Evolutionary conservation across 331 rosid species (phyloP), one percentile per base, ranked within the genome.

Genomic region (Acacia concinna): DNA sequence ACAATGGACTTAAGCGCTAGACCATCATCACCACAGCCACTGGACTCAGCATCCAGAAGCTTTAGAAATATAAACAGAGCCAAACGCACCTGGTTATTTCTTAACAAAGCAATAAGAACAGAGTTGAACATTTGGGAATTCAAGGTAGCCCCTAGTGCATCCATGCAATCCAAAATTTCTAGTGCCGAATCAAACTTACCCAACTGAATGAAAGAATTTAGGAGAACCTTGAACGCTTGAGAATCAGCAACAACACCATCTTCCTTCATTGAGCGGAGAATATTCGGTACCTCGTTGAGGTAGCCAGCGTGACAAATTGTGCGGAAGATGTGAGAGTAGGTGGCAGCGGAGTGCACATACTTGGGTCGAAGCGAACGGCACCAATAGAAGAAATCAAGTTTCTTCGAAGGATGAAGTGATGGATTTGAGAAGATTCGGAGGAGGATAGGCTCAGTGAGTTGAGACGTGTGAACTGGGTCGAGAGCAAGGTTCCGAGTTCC

Each of bases 361-460:
- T 20, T n/a, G 21, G 83, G 77, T 63, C 23, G 21, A 66, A 86
- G 89, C 47, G 90, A 80, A 59, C 85, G 77, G 9, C 81, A 83
- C 89, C 94, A 90, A 1, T 73, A 74, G 88, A 92, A 92, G 85
- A 94, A 89, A 74, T 82, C 85, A 18, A 92, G 84, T 75, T 94
- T 88, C 13, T 86, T 83, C 3, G 94, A 88, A 21, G 90, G 91
- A 56, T 84, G 88, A 40, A 92, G 86, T 1, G 88, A 77, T 20
- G 78, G 86, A 20, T 84, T 83, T 44, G 82, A 49, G 68, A 94
- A 96, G 80, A 92, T 73, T 75, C 65, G 83, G 68, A 87, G 88
- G 78, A 89, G 73, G 59, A 92, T 81, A 46, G 88, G 78, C 7
- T 87, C 82, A 10, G 92, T 81, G 71, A 94, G 81, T 1, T 89